Evolutionary conservation across 2,329 filamentous ascomycete species (phyloP).

Genomic region (Aspergillus calidoustus): DNA sequence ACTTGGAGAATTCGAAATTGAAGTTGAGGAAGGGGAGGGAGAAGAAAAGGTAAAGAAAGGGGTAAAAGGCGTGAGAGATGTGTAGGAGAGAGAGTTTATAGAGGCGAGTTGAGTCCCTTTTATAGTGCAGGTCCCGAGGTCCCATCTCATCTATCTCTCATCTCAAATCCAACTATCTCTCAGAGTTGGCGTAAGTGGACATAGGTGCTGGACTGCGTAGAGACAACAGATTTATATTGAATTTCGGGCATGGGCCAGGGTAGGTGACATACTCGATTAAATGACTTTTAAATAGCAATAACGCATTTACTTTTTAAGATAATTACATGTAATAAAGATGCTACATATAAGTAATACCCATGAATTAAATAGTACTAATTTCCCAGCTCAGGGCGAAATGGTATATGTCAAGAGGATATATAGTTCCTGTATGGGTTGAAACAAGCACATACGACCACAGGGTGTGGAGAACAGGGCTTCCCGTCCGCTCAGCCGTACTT

Average conservation of each 20-base stretch:
- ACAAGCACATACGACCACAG: neutral
- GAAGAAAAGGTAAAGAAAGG: neutral
- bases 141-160: neutral
- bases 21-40: neutral
- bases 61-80: neutral
- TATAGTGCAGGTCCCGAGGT: neutral
- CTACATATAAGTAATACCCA: too few species aligned
- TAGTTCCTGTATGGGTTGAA: too few species aligned
- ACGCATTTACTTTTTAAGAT: too few species aligned
- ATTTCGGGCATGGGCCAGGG: neutral
- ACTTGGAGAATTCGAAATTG: neutral
- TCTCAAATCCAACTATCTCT: neutral
- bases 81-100: neutral
- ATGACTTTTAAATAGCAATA: too few species aligned
- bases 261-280: neutral
- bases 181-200: neutral
- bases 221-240: neutral
- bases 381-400: too few species aligned
- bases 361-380: too few species aligned
- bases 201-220: neutral
- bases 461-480: too few species aligned
- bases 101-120: neutral
- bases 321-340: too few species aligned
- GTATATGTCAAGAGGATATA: too few species aligned
- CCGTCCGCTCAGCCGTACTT: too few species aligned